Conservation (phyloP, 2,329 filamentous ascomycete species). For the Ustilaginoidea virens region DNA sequence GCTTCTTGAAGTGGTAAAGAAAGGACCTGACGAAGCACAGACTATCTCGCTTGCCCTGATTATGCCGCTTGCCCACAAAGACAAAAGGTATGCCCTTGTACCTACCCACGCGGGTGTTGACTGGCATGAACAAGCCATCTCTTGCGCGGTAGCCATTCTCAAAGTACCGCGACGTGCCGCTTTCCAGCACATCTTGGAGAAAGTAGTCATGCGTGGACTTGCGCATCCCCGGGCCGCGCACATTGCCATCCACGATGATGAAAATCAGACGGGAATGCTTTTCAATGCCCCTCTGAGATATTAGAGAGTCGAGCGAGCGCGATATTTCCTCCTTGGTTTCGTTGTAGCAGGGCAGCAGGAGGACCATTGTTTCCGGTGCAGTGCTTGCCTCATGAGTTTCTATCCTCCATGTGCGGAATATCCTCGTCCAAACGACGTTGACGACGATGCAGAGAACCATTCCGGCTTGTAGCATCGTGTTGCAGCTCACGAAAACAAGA, state of each 20-base stretch:
- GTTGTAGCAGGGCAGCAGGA: slow-evolving; percentile 33
- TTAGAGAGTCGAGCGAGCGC: slow-evolving; percentile 28
- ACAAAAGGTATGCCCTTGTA: slow-evolving; percentile 31
- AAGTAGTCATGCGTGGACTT: slow-evolving; percentile 33
- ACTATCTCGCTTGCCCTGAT: slow-evolving; percentile 34
- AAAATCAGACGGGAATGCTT: slow-evolving; percentile 27
- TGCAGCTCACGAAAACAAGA: slow-evolving; percentile 28
- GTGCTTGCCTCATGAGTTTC: slow-evolving; percentile 17
- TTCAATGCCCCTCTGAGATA: slow-evolving; percentile 25
- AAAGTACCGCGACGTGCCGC: slow-evolving; percentile 17
- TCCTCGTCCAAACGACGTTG: slow-evolving; percentile 15
- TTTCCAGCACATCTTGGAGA: slow-evolving; percentile 27
- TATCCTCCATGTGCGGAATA: slow-evolving; percentile 15
- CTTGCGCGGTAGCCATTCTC: slow-evolving; percentile 29
- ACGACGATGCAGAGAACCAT: slow-evolving; percentile 25
- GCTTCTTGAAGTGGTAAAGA: slow-evolving; percentile 30
- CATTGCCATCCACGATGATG: slow-evolving; percentile 32
- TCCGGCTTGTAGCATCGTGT: slow-evolving; percentile 25
- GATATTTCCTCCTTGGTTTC: slow-evolving; percentile 28
- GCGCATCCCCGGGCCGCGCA: slow-evolving; percentile 28
- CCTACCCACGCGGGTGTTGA: slow-evolving; percentile 25
- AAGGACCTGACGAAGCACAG: slow-evolving; percentile 33
- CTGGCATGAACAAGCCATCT: slow-evolving; percentile 29
- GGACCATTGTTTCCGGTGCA: slow-evolving; percentile 26
- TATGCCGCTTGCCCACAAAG: slow-evolving; percentile 32